Percentiles rank a stretch among this genome's conserved stretches.
Conservation (phyloP, 371 early-diverging fungal genomes). For the Smittium mucronatum region DNA sequence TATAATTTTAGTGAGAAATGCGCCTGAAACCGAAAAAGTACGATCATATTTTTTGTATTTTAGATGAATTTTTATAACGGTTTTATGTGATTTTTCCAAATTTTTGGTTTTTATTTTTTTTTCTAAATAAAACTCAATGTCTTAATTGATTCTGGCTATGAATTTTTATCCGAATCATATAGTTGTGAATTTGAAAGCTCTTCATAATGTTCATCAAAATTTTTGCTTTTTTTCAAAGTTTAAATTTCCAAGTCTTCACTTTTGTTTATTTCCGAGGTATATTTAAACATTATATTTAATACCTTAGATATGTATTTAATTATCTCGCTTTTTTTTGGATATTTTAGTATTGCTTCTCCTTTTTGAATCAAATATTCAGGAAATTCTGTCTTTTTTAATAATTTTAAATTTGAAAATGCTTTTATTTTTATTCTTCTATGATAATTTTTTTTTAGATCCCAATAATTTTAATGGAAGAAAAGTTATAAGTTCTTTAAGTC, state of each 20-base stretch:
- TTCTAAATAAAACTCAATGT: conserved; percentile 1
- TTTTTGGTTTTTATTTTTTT: neutral
- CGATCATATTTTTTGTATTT: neutral
- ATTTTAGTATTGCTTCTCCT: neutral
- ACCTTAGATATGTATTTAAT: too few relatives aligned
- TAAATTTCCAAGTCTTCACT: neutral
- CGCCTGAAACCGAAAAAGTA: conserved; percentile 22
- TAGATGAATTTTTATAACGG: too few relatives aligned
- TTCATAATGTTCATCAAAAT: neutral
- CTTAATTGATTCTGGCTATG: neutral
- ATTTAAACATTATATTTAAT: neutral
- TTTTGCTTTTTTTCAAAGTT: neutral
- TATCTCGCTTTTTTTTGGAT: neutral
- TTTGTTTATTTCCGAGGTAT: neutral
- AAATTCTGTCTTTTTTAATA: neutral
- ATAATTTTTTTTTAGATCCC: neutral
- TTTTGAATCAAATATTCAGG: neutral
- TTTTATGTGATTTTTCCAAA: neutral
- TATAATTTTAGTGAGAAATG: too few relatives aligned
- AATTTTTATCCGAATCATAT: neutral
- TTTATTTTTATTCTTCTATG: neutral
- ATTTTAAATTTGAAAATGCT: neutral
- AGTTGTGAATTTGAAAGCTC: neutral
- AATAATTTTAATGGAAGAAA: neutral
- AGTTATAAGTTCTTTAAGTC: neutral